These are phyloP conservation scores for Elsinoe batatas DNA, from an alignment of 2,329 filamentous ascomycete genomes.

Conservation along the genomic window DNA sequence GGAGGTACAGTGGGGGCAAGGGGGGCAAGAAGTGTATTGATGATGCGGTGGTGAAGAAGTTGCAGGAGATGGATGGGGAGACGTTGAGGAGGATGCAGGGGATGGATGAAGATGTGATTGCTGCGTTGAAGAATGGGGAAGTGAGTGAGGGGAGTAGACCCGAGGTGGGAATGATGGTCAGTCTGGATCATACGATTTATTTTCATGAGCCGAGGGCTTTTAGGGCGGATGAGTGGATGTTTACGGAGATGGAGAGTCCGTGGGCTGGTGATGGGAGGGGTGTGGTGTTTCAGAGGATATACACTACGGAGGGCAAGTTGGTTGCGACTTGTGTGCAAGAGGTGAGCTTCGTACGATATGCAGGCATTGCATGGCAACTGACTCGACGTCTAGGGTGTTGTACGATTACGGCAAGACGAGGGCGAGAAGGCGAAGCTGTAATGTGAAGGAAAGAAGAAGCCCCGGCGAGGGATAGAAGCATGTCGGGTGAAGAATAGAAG, in stretches of 20 bases:
- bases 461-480: no score
- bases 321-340: conserved; percentile 75
- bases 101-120: conserved; percentile 44
- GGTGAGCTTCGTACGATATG: conserved; percentile 31
- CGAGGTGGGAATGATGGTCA: conserved; percentile 74
- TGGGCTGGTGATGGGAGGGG: conserved; percentile 72
- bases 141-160: conserved; percentile 46
- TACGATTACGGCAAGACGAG: conserved; percentile 40
- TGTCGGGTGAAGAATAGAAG: no score
- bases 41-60: conserved; percentile 35
- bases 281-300: conserved; percentile 66
- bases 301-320: conserved; percentile 58
- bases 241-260: conserved; percentile 67
- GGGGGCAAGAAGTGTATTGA: conserved; percentile 24
- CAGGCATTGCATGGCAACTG: conserved; percentile 13
- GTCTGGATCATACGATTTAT: conserved; percentile 59
- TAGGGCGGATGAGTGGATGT: conserved; percentile 60
- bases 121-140: conserved; percentile 36
- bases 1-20: conserved; percentile 28
- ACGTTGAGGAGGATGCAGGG: conserved; percentile 33
- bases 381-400: conserved; percentile 36
- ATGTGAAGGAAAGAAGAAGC: no score
- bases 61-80: conserved; percentile 37
- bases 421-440: conserved; percentile 19
- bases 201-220: conserved; percentile 44